Percentiles rank a stretch among this genome's conserved stretches.
Evolutionary conservation across 805 yeast species (phyloP).

Genomic region (Saccharomycopsis amapae): DNA sequence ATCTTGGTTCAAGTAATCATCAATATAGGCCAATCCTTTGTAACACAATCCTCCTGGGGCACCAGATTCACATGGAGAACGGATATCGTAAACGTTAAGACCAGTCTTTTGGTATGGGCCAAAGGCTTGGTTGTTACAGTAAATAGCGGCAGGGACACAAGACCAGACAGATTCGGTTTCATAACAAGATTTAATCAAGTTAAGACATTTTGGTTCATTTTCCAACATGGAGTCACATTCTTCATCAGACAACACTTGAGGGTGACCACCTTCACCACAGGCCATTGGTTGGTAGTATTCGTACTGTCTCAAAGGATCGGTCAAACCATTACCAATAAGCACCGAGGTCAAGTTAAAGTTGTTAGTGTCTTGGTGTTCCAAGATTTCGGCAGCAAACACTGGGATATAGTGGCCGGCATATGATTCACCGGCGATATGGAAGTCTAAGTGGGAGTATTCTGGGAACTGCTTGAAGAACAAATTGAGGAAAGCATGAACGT

Average conservation of each 20-base stretch:
- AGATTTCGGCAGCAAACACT: conserved; percentile 73
- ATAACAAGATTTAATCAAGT: conserved; percentile 74
- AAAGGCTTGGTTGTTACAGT: conserved; percentile 82
- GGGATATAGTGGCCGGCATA: conserved; percentile 96
- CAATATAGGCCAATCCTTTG: conserved; percentile 65
- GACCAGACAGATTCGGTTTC: conserved; percentile 65
- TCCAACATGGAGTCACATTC: conserved; percentile 67
- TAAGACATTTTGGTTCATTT: conserved; percentile 68
- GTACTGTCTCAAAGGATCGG: conserved; percentile 78
- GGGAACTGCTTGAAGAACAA: conserved; percentile 72
- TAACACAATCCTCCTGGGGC: conserved; percentile 52
- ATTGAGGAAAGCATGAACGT: conserved; percentile 71
- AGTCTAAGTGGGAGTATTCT: conserved; percentile 45
- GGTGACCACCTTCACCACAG: conserved; percentile 83
- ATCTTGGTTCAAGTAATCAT: conserved; percentile 68
- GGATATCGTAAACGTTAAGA: conserved; percentile 84
- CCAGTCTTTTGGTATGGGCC: conserved; percentile 84
- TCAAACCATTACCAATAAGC: conserved; percentile 85
- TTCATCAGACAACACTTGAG: conserved; percentile 68
- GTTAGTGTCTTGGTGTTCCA: conserved; percentile 50
- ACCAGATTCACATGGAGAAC: conserved; percentile 68
- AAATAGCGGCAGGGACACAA: conserved; percentile 86
- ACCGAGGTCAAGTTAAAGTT: conserved; percentile 65
- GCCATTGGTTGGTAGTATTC: conserved; percentile 87
- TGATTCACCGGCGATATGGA: conserved; percentile 91